Evolutionary conservation across 2,329 filamentous ascomycete genomes (phyloP).

Genomic region (Epichloe gansuensis): DNA sequence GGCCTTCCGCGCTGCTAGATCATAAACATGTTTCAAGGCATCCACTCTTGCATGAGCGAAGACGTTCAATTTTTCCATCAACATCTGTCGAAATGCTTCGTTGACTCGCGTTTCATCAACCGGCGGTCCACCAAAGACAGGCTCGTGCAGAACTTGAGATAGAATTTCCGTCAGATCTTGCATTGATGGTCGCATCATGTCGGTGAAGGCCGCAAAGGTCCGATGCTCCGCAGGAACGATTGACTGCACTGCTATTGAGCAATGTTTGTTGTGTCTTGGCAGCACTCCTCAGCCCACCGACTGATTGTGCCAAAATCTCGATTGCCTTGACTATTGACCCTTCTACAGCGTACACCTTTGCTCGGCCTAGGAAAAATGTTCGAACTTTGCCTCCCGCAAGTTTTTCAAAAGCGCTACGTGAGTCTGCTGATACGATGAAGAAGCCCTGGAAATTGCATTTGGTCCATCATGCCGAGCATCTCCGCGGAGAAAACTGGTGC

Average conservation of each 20-base stretch:
- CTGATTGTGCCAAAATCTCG: conserved; percentile 69
- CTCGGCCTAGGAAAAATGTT: conserved; percentile 71
- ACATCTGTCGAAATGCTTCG: conserved; percentile 61
- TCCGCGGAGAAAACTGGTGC: conserved; percentile 68
- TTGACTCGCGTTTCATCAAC: conserved; percentile 45
- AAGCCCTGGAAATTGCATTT: conserved; percentile 8
- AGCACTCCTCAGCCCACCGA: conserved; percentile 76
- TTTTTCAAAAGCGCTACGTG: conserved; percentile 43
- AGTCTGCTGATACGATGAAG: conserved; percentile 46
- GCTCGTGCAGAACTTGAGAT: conserved; percentile 68
- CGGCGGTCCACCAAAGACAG: conserved; percentile 47
- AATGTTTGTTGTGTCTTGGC: conserved; percentile 76
- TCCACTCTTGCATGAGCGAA: conserved; percentile 61
- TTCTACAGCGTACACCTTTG: conserved; percentile 63
- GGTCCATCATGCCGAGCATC: conserved; percentile 1
- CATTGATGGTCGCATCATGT: conserved; percentile 77
- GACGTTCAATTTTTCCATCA: conserved; percentile 60
- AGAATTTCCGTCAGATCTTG: conserved; percentile 78
- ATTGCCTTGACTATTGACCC: conserved; percentile 67
- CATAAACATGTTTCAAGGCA: conserved; percentile 64
- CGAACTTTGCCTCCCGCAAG: conserved; percentile 69
- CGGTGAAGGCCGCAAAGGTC: conserved; percentile 75
- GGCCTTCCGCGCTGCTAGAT: conserved; percentile 52
- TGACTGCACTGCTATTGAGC: conserved; percentile 33
- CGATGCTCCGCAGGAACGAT: conserved; percentile 33